Evolutionary conservation across 805 yeast genomes (phyloP), one percentile per base, ranked within the genome.

Genomic region (Saccharomycopsis sp.): DNA sequence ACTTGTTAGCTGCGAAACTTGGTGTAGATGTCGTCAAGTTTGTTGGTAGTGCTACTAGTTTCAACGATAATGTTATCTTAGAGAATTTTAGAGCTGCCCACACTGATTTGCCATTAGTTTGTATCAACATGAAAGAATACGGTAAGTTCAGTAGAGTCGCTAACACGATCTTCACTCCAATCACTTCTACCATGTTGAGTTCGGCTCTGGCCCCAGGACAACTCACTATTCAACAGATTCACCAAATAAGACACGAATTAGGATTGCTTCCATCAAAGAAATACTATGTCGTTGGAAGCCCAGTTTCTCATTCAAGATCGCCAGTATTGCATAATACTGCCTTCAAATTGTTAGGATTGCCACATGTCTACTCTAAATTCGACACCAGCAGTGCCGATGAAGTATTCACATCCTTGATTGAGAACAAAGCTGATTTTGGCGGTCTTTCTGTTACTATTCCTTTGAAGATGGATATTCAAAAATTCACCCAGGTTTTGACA

Each of bases 401-500:
- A 54, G 92, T 89, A 25, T 75, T 76, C 54, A 38, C 51, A 29
- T 19, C 42, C 12, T 15, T 58, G 44, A 19, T 51, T 19, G 35
- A 20, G 3, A 68, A 75, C 42, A 70, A 70, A 19, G 71, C 81
- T 15, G 68, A 73, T 7, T 87, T 94, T 67, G 98, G 98, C 53
- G 99, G 99, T n/a, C 83, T 88, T 62, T 92, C 96, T 3, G 89
- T 94, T 5, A 94, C 99, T 1, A 93, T 93, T 68, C 99, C 99
- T 2, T 76, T 93, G 68, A 94, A 94, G 70, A 68, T 90, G 57
- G 96, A 86, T 59, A 84, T 93, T 62, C 83, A 88, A 74, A 77
- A 83, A 64, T 80, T 81, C 63, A 78, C 86, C 63, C 76, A 78
- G 61, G 85, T 81, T 60, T 74, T 93, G 49, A 80, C 90, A 5